Conservation (phyloP, 2,329 filamentous ascomycete genomes). For the Pseudopithomyces chartarum region DNA sequence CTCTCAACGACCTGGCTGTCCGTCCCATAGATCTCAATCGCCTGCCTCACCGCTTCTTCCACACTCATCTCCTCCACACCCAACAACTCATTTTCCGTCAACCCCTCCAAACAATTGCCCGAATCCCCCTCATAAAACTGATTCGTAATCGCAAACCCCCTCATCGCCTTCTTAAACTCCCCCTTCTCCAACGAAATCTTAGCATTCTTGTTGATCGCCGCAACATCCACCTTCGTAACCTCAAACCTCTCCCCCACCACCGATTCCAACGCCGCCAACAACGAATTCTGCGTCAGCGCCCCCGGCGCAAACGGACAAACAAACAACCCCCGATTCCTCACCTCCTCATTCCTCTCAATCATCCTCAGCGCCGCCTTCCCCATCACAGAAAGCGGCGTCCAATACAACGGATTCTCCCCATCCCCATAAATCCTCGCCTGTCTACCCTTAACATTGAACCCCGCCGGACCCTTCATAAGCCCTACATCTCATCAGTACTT, state of each 20-base stretch:
- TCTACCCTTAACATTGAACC: conserved; percentile 35
- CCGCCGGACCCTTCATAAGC: conserved; percentile 45
- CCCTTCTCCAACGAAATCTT: conserved; percentile 32
- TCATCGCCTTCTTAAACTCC: conserved; percentile 32
- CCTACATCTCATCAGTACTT: conserved; percentile 24
- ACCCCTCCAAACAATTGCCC: conserved; percentile 28
- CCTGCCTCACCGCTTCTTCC: conserved; percentile 32
- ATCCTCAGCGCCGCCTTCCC: conserved; percentile 35
- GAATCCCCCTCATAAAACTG: conserved; percentile 41
- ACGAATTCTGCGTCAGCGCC: conserved; percentile 30
- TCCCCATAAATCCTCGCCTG: conserved; percentile 43
- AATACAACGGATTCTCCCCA: conserved; percentile 32
- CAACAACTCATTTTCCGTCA: conserved; percentile 37
- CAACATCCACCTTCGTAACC: conserved; percentile 33
- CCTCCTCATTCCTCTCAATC: conserved; percentile 27
- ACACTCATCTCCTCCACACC: conserved; percentile 32
- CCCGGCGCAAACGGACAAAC: conserved; percentile 28
- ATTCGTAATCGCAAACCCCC: conserved; percentile 34
- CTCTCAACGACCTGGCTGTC: conserved; percentile 30
- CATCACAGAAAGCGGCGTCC: conserved; percentile 38
- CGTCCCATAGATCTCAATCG: conserved; percentile 28
- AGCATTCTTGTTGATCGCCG: conserved; percentile 34
- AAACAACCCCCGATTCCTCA: conserved; percentile 35
- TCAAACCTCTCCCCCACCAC: conserved; percentile 26
- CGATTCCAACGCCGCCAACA: conserved; percentile 31